Evolutionary conservation across 129 eudicot genomes (phyloP), one percentile per base, ranked within the genome.

Genomic region (Centrapalus pauciflorus): DNA sequence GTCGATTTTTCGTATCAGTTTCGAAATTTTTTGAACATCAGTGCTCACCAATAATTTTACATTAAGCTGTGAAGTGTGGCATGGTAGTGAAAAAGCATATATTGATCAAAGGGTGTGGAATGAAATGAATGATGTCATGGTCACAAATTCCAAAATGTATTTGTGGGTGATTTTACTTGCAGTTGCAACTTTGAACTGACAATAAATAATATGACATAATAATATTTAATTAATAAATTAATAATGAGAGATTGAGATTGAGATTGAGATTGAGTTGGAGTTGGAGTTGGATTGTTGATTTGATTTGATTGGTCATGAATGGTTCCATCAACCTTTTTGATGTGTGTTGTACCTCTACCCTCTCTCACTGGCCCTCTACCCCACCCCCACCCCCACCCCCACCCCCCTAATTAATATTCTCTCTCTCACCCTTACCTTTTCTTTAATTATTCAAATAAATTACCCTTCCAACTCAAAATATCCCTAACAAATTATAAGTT

Each of bases 281-380:
- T n/a, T n/a, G n/a, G n/a, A n/a, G n/a, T n/a, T n/a, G 27, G 71
- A 64, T 55, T 25, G 59, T 32, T 73, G 78, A 73, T 73, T 64
- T 73, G 78, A 73, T 73, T 64, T 54, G 78, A 73, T 73, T 54
- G 78, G 78, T 64, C 78, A 73, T 73, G 78, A 73, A 73, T 73
- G 72, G 78, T 73, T 73, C 7, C 59, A 73, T 73, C 78, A 73
- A 29, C 55, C 78, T 64, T 73, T 72, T 27, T 64, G 78, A 73
- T 73, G 72, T 48, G 40, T 62, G 77, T 38, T 73, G 65, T 73
- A 73, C 72, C 45, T 56, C 64, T 27, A 7, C 69, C 50, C 65
- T 69, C 65, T 69, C 38, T 69, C 56, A 69, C 17, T 61, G 78
- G 58, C 78, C 72, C 77, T 19, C 21, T 7, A 7, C 49, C 49